phyloP scores from a whole-genome alignment of 129 eudicot genomes.

The Flaveria linearis region DNA sequence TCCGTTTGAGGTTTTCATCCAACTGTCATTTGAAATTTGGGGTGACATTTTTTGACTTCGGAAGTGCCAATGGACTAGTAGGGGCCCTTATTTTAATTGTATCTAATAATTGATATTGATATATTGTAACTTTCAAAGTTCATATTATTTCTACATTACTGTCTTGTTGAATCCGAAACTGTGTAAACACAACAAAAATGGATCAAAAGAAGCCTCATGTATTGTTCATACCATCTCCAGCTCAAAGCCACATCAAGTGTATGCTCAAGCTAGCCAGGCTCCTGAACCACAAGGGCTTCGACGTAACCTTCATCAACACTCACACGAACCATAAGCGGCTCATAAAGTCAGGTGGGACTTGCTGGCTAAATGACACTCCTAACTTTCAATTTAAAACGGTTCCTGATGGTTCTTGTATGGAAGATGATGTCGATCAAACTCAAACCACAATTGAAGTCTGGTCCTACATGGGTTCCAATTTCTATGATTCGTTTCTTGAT shows the following conservation, averaged over 20 bases:
- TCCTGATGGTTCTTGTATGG: slow-evolving; percentile 32
- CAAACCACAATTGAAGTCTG: slow-evolving; percentile 21
- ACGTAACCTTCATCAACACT: no score
- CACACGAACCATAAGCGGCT: no score
- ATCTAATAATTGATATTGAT: no score
- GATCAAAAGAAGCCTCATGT: slow-evolving; percentile 48
- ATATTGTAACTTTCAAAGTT: no score
- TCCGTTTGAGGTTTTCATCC: no score
- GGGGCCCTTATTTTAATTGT: no score
- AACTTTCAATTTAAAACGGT: slow-evolving; percentile 45
- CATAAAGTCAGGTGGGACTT: slow-evolving; percentile 6
- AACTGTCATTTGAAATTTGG: no score
- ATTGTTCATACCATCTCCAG: slow-evolving; percentile 58
- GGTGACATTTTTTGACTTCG: no score
- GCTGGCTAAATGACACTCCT: slow-evolving; percentile 5
- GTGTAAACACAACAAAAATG: slow-evolving; percentile 16
- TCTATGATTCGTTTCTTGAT: slow-evolving; percentile 36
- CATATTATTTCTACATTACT: no score
- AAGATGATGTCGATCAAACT: slow-evolving; percentile 14
- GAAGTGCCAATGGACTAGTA: no score
- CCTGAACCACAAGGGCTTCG: slow-evolving; percentile 50
- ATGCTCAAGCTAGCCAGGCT: slow-evolving; percentile 67
- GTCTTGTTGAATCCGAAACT: background rate
- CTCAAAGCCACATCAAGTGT: slow-evolving; percentile 74
- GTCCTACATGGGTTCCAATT: slow-evolving; percentile 27